phyloP scores from a whole-genome alignment of 768 basidiomycete species.

The Mycena amicta region DNA sequence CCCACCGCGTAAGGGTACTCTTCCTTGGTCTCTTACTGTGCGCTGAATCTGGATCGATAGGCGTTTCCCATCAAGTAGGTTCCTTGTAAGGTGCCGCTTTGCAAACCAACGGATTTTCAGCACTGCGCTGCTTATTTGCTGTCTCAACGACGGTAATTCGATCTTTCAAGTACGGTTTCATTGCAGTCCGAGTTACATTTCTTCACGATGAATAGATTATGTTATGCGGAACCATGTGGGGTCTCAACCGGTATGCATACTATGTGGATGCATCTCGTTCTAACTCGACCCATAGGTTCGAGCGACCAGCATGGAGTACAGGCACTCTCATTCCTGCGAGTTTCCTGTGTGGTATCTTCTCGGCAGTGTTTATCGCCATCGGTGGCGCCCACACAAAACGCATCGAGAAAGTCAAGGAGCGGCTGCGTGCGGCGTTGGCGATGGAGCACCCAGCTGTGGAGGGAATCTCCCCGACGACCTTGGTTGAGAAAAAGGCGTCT shows the following conservation, averaged over 20 bases:
- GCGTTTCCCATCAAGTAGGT: constrained; percentile 68
- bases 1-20: constrained; percentile 59
- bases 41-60: constrained; percentile 34
- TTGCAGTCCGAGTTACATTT: not conserved
- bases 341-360: constrained; percentile 77
- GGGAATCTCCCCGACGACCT: constrained; percentile 1
- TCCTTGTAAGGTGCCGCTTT: not conserved
- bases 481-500: not conserved
- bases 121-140: constrained; percentile 71
- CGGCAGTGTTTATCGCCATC: constrained; percentile 74
- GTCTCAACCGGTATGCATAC: constrained; percentile 58
- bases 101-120: constrained; percentile 33
- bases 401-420: constrained; percentile 61
- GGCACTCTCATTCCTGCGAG: constrained; percentile 69
- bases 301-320: constrained; percentile 71
- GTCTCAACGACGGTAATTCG: constrained; percentile 75
- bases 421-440: constrained; percentile 51
- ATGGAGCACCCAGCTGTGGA: constrained; percentile 27
- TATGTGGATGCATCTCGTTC: not conserved
- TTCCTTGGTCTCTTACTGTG: not conserved
- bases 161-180: constrained; percentile 63
- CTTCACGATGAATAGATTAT: constrained; percentile 52
- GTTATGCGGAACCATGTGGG: constrained; percentile 82
- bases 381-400: constrained; percentile 73
- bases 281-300: constrained; percentile 42